Base-by-base conservation (phyloP, 2,329 filamentous ascomycete genomes). In the Aspergillus sp. region DNA sequence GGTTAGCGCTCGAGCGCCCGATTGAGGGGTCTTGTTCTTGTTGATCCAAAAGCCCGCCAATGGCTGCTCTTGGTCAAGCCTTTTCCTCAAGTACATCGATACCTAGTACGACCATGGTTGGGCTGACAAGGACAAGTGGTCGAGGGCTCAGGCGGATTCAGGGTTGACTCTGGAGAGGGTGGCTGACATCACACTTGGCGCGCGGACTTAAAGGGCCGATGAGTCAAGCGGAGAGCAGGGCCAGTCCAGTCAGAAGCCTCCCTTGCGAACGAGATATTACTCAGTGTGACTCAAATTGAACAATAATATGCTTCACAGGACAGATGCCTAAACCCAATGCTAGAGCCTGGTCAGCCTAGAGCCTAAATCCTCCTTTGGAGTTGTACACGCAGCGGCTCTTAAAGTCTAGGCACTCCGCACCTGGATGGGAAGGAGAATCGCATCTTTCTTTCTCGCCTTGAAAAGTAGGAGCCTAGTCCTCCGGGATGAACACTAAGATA, bases 21-120 rank as follows among this genome's bases (percentile, higher is more conserved):
- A 57, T 25, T 53, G 52, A 58, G 55, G 58, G 46, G 54, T 41
- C 46, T 45, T 28, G 22, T 52, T 31, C 51, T 30, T 25, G 47
- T 47, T 56, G 57, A 48, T 46, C 56, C 55, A 25, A 25, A 17
- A 50, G 51, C 46, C 64, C 62, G 60, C 64, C 64, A 66, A 66
- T 66, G 41, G 53, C n/a, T 25, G 54, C 45, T 41, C 30, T 45
- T 38, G 31, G 45, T 65, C 59, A 38, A 46, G 30, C 43, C 31
- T 41, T 56, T 56, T 30, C 52, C 54, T 52, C 48, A 17, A 52
- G 34, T 1, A 11, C 19, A 19, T 19, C 19, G 19, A 19, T 19
- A n/a, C n/a, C n/a, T n/a, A n/a, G 34, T 1, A 11, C 34, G 34
- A 15, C 9, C 4, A n/a, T 46, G 38, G 59, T 66, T 64, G 61